Evolutionary conservation across 306 rosid genomes (phyloP).

Genomic region (Trifolium pratense): DNA sequence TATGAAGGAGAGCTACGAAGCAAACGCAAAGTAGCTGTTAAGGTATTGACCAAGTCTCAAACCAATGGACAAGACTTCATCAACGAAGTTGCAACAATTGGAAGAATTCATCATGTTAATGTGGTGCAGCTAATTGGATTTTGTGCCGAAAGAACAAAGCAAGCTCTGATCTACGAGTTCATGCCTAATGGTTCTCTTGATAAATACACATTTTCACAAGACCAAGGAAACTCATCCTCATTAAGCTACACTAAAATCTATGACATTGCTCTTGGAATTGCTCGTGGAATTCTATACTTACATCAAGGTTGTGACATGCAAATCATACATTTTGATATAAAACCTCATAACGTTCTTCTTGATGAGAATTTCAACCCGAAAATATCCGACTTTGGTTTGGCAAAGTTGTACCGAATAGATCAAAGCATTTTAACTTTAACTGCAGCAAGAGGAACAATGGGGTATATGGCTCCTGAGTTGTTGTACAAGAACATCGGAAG

Average conservation of each 20-base stretch:
- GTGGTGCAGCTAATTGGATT: conserved; percentile 36
- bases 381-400: conserved; percentile 27
- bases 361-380: conserved; percentile 28
- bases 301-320: conserved; percentile 39
- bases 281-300: conserved; percentile 31
- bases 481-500: not conserved
- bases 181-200: conserved; percentile 41
- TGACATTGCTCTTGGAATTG: conserved; percentile 32
- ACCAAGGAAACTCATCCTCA: not conserved
- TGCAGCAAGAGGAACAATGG: conserved; percentile 13
- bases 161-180: conserved; percentile 32
- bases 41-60: conserved; percentile 19
- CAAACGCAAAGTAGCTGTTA: conserved; percentile 31
- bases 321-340: conserved; percentile 35
- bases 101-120: conserved; percentile 32
- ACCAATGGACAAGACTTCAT: conserved; percentile 36
- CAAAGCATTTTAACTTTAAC: conserved; percentile 31
- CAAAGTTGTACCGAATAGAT: conserved; percentile 5
- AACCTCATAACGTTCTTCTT: conserved; percentile 25
- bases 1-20: conserved; percentile 35
- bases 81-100: conserved; percentile 37
- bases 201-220: conserved; percentile 20
- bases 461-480: not conserved
- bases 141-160: conserved; percentile 34
- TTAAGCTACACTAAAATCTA: not conserved